These are phyloP conservation scores for Yamadazyma diospyri DNA, from an alignment of 1,139 yeast species.

Conservation along the genomic window DNA sequence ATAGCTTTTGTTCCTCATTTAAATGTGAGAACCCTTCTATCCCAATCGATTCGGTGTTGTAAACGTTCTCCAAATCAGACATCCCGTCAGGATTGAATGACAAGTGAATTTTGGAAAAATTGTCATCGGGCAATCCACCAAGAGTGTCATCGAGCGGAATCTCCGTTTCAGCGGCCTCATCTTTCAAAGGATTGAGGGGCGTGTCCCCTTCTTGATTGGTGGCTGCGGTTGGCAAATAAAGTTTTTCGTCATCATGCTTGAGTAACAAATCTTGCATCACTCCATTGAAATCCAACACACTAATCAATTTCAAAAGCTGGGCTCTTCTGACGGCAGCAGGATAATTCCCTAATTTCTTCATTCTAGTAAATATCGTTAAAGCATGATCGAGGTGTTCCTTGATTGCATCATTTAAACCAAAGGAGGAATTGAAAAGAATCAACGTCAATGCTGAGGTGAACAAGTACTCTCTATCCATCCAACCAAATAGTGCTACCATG, in stretches of 20 bases:
- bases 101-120: constrained; percentile 2
- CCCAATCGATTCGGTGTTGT: constrained; percentile 36
- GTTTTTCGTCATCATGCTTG: constrained; percentile 53
- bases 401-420: constrained; percentile 80
- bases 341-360: constrained; percentile 73
- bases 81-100: constrained; percentile 14
- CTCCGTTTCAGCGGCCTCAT: neutral
- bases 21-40: constrained; percentile 44
- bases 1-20: constrained; percentile 57
- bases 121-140: neutral
- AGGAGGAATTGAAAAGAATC: constrained; percentile 72
- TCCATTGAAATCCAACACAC: constrained; percentile 66
- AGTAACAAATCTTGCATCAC: constrained; percentile 53
- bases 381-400: constrained; percentile 73
- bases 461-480: constrained; percentile 84
- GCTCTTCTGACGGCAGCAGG: constrained; percentile 76
- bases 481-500: constrained; percentile 81
- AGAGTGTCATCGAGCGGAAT: neutral
- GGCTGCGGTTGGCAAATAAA: constrained; percentile 7
- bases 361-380: constrained; percentile 61
- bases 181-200: neutral
- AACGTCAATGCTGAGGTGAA: constrained; percentile 80
- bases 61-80: constrained; percentile 25
- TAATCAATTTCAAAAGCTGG: constrained; percentile 61
- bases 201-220: neutral